Evolutionary conservation across 2,329 filamentous ascomycete species (phyloP), one percentile per base, ranked within the genome.

Genomic region (Calonectria ilicicola): DNA sequence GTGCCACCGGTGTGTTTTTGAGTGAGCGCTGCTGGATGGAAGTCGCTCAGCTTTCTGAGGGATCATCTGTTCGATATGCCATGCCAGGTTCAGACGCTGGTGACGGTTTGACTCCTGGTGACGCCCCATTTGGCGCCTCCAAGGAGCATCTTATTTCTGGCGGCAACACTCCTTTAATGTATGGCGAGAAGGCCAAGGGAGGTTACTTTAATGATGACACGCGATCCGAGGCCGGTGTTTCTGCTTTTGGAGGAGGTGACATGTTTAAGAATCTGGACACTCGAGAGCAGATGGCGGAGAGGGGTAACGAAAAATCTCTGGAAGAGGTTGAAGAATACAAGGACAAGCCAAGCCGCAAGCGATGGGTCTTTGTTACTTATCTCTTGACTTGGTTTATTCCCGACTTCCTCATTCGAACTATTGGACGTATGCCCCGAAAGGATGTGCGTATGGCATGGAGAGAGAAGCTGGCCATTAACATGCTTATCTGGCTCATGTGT

Each of bases 261-360:
- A 98, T 99, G 96, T 99, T 99, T 89, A 95, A 95, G 81, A 98
- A 98, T 80, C 89, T 98, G 9, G 96, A 98, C 78, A 98, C 96
- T 8, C 91, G 95, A 75, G 94, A 97, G 82, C 94, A 98, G 82
- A 95, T 99, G 91, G 95, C 96, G 0, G 96, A 98, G 85, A 96
- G 98, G 77, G 95, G 95, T 73, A 98, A 98, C 76, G 95, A 98
- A 77, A 95, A 96, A 84, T 92, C 94, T 19, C 91, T 98, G 85
- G 92, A 94, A 72, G 96, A 98, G 83, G 94, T 99, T 2, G 97
- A 99, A 75, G 94, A 96, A 80, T 91, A 93, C 75, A 91, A 91
- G 56, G 91, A 94, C 72, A 96, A 94, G 63, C 87, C 92, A 7
- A 94, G 92, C 79, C 94, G 97, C 74, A 98, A 96, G 86, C 91